phyloP scores from a whole-genome alignment of 306 rosid species.

The Pyrus betulifolia region DNA sequence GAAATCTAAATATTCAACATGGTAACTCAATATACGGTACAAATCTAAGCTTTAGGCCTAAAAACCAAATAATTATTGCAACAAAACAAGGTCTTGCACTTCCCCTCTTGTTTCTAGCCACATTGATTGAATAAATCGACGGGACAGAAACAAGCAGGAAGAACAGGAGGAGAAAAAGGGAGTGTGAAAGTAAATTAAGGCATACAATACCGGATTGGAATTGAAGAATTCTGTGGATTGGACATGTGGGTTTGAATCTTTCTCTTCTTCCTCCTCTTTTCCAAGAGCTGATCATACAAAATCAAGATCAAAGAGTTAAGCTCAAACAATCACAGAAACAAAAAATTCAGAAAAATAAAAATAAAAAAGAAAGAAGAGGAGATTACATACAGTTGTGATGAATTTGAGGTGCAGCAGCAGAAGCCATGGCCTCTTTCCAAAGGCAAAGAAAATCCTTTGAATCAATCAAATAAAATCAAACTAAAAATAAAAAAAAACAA shows the following conservation, averaged over 20 bases:
- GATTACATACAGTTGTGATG: neutral
- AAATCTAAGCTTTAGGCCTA: neutral
- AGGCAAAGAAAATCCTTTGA: neutral
- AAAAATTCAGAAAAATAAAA: neutral
- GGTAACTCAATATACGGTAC: neutral
- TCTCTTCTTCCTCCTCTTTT: conserved; percentile 1
- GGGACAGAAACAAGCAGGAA: neutral
- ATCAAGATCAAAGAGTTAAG: neutral
- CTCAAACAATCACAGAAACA: neutral
- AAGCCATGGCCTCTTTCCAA: conserved; percentile 6
- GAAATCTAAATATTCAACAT: neutral
- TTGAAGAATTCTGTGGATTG: neutral
- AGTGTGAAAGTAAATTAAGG: neutral
- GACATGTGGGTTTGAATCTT: conserved; percentile 3
- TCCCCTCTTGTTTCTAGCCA: no score
- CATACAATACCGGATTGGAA: conserved; percentile 3
- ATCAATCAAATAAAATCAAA: conserved; percentile 2
- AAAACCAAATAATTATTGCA: neutral
- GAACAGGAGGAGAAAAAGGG: no score
- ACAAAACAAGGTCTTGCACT: neutral
- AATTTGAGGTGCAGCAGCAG: conserved; percentile 13
- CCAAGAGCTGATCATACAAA: conserved; percentile 6
- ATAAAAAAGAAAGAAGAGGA: neutral
- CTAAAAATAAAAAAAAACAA: neutral
- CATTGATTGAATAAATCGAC: neutral